phyloP scores from a whole-genome alignment of 2,329 filamentous ascomycete species.

The Tricladium varicosporioides region DNA sequence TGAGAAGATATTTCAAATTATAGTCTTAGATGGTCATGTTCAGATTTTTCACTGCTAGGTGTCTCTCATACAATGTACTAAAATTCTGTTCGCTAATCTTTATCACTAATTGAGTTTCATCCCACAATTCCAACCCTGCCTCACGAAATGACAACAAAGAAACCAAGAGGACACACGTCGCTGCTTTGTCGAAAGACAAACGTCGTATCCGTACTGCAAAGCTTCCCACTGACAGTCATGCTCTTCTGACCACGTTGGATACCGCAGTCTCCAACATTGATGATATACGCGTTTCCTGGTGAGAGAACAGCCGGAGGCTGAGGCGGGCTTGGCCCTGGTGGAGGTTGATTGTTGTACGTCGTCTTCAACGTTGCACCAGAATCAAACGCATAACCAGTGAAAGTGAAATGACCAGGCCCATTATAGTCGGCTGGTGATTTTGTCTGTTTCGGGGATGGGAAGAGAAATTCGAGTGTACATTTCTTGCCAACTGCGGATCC shows the following conservation, averaged over 20 bases:
- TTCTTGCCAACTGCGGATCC: conserved; percentile 12
- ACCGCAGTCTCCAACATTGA: conserved; percentile 9
- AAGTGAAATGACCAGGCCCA: conserved; percentile 18
- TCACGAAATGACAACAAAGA: conserved; percentile 38
- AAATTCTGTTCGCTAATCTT: no score
- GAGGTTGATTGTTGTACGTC: conserved; percentile 18
- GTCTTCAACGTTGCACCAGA: conserved; percentile 15
- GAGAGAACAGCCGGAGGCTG: conserved; percentile 11
- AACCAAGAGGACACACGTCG: conserved; percentile 16
- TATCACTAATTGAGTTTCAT: not conserved
- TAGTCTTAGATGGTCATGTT: not conserved
- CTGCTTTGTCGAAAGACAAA: conserved; percentile 11
- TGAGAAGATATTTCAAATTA: not conserved
- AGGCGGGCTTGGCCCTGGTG: conserved; percentile 18
- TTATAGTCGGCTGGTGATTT: not conserved
- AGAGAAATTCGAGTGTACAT: conserved; percentile 20
- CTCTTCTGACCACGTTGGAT: not conserved
- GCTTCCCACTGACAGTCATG: conserved; percentile 16
- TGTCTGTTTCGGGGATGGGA: conserved; percentile 9
- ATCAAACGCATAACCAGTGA: conserved; percentile 19
- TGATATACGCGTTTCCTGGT: conserved; percentile 17
- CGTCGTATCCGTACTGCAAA: conserved; percentile 16
- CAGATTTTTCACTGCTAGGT: no score
- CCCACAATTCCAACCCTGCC: not conserved
- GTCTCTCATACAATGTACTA: no score